Base-by-base conservation (phyloP, 164 flowering plant species). In the Houttuynia cordata region DNA sequence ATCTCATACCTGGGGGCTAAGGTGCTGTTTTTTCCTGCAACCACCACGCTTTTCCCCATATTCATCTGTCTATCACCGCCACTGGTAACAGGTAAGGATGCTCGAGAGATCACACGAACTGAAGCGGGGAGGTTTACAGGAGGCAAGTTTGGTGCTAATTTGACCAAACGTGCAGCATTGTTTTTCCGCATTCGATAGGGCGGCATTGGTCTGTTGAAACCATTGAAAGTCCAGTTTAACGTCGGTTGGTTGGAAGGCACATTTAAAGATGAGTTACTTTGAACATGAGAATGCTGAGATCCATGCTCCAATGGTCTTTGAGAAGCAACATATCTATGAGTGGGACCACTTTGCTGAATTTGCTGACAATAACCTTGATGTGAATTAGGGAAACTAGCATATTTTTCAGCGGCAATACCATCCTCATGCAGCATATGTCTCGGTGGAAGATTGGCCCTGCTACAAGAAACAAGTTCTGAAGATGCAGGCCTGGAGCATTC, bases 111-210 rank as follows among this genome's bases (percentile, higher is more conserved):
- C 50, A 93, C 73, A 57, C 92, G 90, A 61, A 87, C 98, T 68
- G 94, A 78, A 58, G 89, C 83, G 25, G 97, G 98, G 64, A 90
- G 97, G 75, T 89, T 87, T 53, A 93, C 88, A 25, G 96, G 96
- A 63, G 97, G 96, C 70, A 93, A 78, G 57, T 73, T 85, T 17
- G 99, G 99, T 57, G 97, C 92, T 75, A 93, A 80, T 76, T 80
- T 86, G 55, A 93, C 96, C 42, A 78, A 53, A 51, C 67, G 78
- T 40, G 75, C 50, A 66, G 56, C 71, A 49, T 73, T 76, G 23
- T 65, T 40, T 67, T 71, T 81, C 34, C 83, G 86, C 65, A 71
- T 74, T 57, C 89, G 78, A 62, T 83, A 78, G 54, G 88, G 85
- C 56, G 75, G 74, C 55, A 67, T 15, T 58, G 65, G 8, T 25